A percentile compares a stretch with the other conserved stretches of the same genome.
Evolutionary conservation across 163 green algal genomes (phyloP).

Genomic region (Trebouxiophyceae sp.): DNA sequence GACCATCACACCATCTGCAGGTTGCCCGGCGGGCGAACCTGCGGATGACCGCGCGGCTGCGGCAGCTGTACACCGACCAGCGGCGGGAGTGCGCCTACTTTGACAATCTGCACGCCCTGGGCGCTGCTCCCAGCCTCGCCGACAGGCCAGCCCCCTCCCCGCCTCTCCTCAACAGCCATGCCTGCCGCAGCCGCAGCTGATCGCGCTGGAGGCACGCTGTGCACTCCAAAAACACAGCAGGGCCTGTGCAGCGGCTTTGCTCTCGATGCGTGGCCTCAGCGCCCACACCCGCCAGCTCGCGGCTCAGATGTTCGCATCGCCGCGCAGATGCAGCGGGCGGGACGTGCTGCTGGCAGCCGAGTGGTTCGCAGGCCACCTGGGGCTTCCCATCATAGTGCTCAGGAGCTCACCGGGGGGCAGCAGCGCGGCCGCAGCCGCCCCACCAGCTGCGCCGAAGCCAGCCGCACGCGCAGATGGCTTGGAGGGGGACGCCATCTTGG

Average conservation of each 20-base stretch:
- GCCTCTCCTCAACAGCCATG: too few relatives aligned
- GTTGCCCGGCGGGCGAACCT: slow-evolving; percentile 20
- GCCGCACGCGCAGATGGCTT: background rate
- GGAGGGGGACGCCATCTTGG: slow-evolving; percentile 20
- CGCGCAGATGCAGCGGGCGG: background rate
- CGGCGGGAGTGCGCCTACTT: slow-evolving; percentile 43
- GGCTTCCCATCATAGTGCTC: slow-evolving; percentile 3
- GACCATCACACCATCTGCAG: slow-evolving; percentile 6
- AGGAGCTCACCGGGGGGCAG: background rate
- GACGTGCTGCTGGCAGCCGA: slow-evolving; percentile 9
- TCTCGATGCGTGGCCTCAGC: background rate
- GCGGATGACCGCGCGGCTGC: slow-evolving; percentile 28
- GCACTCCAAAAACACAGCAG: background rate
- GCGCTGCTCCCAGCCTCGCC: slow-evolving; percentile 16
- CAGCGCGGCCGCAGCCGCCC: too few relatives aligned
- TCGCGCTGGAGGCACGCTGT: too few relatives aligned
- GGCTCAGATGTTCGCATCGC: background rate
- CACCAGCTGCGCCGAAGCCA: too few relatives aligned
- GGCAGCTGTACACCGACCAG: slow-evolving; percentile 44
- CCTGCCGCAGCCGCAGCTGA: too few relatives aligned
- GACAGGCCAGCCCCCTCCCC: slow-evolving; percentile 4
- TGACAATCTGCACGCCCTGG: slow-evolving; percentile 53
- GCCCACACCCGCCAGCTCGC: too few relatives aligned
- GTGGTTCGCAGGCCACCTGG: slow-evolving; percentile 17
- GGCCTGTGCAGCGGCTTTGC: background rate